These are phyloP conservation scores for Trypanosoma scelopori DNA, from an alignment of 208 protist species.

Conservation along the genomic window DNA sequence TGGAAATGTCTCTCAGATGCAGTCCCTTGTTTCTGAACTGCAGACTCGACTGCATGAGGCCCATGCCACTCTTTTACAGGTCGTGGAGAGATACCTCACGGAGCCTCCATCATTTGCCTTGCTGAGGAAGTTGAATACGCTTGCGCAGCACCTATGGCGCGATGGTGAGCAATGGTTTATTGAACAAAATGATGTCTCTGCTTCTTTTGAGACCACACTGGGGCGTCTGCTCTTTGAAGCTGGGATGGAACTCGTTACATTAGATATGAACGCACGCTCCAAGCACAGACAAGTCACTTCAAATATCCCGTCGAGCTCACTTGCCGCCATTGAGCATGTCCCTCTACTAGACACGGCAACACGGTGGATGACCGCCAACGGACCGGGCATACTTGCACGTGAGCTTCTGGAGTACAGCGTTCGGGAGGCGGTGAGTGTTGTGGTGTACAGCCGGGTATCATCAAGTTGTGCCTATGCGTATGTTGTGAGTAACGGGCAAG, in stretches of 20 bases:
- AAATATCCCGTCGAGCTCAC: neutral
- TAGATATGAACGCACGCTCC: neutral
- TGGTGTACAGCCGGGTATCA: constrained; percentile 20
- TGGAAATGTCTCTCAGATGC: neutral
- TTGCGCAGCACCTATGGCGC: constrained; percentile 7
- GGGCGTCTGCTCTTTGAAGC: constrained; percentile 14
- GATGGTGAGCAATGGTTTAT: constrained; percentile 22
- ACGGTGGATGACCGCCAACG: constrained; percentile 44
- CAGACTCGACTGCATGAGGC: constrained; percentile 3
- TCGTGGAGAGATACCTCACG: constrained; percentile 19
- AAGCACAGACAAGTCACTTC: neutral
- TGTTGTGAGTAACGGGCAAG: constrained; percentile 8
- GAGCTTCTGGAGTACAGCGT: constrained; percentile 23
- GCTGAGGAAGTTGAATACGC: constrained; percentile 4
- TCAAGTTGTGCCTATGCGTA: constrained; percentile 15
- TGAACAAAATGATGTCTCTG: constrained; percentile 7
- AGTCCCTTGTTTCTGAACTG: neutral
- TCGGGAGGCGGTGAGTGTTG: constrained; percentile 11
- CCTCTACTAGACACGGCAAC: constrained; percentile 37
- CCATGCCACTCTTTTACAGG: neutral
- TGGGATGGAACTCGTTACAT: constrained; percentile 4
- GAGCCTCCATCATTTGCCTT: neutral
- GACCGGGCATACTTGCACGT: constrained; percentile 40
- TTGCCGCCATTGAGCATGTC: constrained; percentile 3
- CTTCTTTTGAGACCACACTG: constrained; percentile 9